Evolutionary conservation across 1,284 basidiomycete genomes (phyloP).

Genomic region (Volvariella volvacea): DNA sequence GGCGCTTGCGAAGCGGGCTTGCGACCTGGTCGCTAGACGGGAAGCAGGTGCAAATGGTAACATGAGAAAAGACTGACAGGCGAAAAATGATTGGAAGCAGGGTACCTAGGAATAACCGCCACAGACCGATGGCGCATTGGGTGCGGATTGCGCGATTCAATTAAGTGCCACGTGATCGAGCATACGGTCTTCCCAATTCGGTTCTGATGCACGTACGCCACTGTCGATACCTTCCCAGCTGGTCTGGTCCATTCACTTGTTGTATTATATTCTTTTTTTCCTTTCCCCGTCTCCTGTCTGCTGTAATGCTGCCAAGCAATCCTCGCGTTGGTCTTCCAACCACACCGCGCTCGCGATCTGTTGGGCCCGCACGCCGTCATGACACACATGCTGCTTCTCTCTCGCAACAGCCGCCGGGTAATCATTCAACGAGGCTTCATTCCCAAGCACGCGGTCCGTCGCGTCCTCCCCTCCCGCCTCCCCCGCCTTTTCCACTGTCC

Average conservation of each 20-base stretch:
- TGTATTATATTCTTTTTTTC: slow-evolving; percentile 3
- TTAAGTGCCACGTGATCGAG: too few relatives aligned
- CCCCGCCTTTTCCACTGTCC: too few relatives aligned
- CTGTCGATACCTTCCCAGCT: too few relatives aligned
- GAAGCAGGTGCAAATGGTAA: not conserved
- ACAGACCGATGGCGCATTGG: too few relatives aligned
- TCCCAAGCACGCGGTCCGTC: too few relatives aligned
- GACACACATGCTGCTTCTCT: slow-evolving; percentile 12
- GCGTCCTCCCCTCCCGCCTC: too few relatives aligned
- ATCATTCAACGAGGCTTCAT: slow-evolving; percentile 1
- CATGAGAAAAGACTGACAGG: slow-evolving; percentile 9
- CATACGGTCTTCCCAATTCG: not conserved
- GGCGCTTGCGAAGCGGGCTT: slow-evolving; percentile 15
- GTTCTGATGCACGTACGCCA: too few relatives aligned
- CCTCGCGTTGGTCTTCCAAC: slow-evolving; percentile 18
- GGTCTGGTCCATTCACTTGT: too few relatives aligned
- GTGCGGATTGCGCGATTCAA: too few relatives aligned
- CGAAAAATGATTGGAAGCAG: too few relatives aligned
- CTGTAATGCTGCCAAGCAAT: slow-evolving; percentile 10
- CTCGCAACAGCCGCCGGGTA: slow-evolving; percentile 5
- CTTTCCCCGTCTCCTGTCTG: not conserved
- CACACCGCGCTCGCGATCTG: slow-evolving; percentile 17
- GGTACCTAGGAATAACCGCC: too few relatives aligned
- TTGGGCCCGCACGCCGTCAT: slow-evolving; percentile 8
- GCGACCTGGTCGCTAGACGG: not conserved